Evolutionary conservation across 2,329 filamentous ascomycete genomes (phyloP).

Genomic region (Colletotrichum coccodes): DNA sequence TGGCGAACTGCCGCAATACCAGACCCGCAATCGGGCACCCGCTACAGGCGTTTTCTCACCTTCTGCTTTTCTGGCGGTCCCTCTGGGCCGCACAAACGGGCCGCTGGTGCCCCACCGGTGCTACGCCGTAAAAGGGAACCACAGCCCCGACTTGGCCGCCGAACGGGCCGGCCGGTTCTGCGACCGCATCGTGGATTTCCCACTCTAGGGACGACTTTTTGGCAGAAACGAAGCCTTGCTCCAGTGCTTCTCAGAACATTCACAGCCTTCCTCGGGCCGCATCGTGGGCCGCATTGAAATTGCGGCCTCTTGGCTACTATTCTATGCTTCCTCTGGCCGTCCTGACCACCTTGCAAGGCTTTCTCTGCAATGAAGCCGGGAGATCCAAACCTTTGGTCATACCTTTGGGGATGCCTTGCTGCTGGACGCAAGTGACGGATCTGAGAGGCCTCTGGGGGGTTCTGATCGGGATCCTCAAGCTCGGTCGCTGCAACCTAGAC

Average conservation of each 20-base stretch:
- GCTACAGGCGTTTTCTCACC: neutral
- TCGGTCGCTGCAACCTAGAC: neutral
- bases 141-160: conserved; percentile 27
- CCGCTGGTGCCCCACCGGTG: conserved; percentile 20
- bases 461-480: too few species aligned
- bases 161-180: conserved; percentile 25
- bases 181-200: neutral
- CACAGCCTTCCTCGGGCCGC: conserved; percentile 28
- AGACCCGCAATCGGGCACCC: neutral
- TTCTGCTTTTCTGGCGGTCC: neutral
- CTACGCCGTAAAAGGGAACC: conserved; percentile 19
- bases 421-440: neutral
- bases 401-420: neutral
- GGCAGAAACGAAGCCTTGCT: neutral
- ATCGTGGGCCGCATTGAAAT: conserved; percentile 1
- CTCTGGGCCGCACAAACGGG: conserved; percentile 28
- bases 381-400: neutral
- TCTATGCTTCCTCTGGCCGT: conserved; percentile 2
- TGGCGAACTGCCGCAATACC: conserved; percentile 3
- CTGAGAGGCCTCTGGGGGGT: neutral
- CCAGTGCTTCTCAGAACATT: neutral
- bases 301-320: neutral
- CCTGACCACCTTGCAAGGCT: conserved; percentile 27
- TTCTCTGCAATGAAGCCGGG: neutral
- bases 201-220: neutral